Base-by-base conservation (phyloP, 2,329 filamentous ascomycete genomes). In the Zymoseptoria pseudotritici region DNA sequence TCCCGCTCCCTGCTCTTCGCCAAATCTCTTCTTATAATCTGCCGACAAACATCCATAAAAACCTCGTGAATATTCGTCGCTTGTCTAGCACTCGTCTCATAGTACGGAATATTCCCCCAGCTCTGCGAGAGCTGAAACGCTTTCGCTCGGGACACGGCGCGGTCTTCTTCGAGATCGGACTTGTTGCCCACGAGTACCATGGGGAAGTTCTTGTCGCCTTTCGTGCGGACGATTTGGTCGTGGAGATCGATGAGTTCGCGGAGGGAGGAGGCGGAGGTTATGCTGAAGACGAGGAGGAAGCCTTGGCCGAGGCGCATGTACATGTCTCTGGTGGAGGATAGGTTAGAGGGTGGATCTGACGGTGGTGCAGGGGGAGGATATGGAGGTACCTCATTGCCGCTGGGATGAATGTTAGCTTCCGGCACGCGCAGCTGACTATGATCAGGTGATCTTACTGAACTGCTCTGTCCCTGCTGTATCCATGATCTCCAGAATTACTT, bases 281-380 rank as follows among this genome's bases (percentile, higher is more conserved):
- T 96, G 76, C 89, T 93, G 77, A 96, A 96, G 60, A 96, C 91
- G 46, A 96, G 82, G 58, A 96, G 83, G 73, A 96, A 96, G 0
- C 91, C 91, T 76, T 96, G 90, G 58, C 91, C 91, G 49, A 91
- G 90, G 73, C 94, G 94, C 90, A 96, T 95, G 79, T 96, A 94
- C 53, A 93, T 80, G 72, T 94, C 90, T 71, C 89, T 67, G 55
- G 17, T 6, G 50, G 17, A 13, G 21, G 50, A 83, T 53, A 57
- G 50, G 31, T 58, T 46, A 53, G 10, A 24, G 19, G 22, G 22
- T 42, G 51, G 57, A 50, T 53, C 29, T 11, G 60, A 61, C 52
- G 29, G 63, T 52, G 42, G 26, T 42, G 21, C 4, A 29, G 26
- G 17, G 50, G 52, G 55, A 24, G 10, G 36, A 29, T 49, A 50